Evolutionary conservation across 2,329 filamentous ascomycete species (phyloP), one percentile per base, ranked within the genome.

Genomic region (Pyrenophora teres): DNA sequence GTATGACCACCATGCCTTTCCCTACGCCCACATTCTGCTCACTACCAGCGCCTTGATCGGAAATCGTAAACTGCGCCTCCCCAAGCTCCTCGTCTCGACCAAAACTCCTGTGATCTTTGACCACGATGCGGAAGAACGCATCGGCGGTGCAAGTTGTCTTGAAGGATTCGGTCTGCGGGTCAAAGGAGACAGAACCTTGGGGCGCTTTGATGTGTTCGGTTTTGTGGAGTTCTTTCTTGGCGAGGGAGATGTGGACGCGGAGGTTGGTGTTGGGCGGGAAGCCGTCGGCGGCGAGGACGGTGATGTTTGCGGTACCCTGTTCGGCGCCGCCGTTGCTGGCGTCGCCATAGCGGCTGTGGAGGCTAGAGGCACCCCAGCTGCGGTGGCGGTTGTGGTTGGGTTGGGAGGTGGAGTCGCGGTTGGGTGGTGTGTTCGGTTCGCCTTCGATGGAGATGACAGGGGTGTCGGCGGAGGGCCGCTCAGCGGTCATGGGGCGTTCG

Each of bases 61-160:
- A 91, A n/a, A 99, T 84, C 70, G 95, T 92, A 77, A 96, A 96
- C n/a, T 88, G 72, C 4, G 84, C 84, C 68, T 97, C 92, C 46
- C 94, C 94, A 0, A 99, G 81, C 52, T 87, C 84, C 49, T 92
- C 87, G 69, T 95, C 91, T 51, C 86, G 88, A 44, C 90, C 88
- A 68, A 97, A 93, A 0, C 87, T 89, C 65, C 89, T 85, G 68
- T 96, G 90, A 64, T 92, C 88, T 70, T 92, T 92, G 56, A 92
- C 92, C 57, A 89, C 83, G 55, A 99, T 71, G 71, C 91, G 89
- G 82, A 97, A 97, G 68, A 90, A 87, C 18, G 89, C 81, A 63
- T 97, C 93, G 2, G 93, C 87, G 0, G 87, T 83, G 75, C 92
- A 95, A 9, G 81, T 79, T 18, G 89, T 81, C 67, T 87, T 92